A percentile compares a stretch with the other conserved stretches of the same genome.
These are phyloP conservation scores for Tagetes patula DNA, from an alignment of 129 eudicot species.

Conservation along the genomic window DNA sequence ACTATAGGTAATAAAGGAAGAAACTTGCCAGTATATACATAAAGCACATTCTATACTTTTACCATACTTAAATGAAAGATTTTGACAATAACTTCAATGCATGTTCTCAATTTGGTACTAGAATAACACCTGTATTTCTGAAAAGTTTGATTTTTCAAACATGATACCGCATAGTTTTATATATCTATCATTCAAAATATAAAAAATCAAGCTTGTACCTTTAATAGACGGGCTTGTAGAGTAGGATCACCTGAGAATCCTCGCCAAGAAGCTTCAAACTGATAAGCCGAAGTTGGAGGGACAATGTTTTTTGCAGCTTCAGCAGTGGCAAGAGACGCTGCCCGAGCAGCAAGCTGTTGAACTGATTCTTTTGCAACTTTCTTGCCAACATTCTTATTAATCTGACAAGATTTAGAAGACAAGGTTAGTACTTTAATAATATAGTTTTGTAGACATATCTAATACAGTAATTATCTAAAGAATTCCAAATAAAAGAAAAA, in stretches of 20 bases:
- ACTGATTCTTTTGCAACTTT: slow-evolving; percentile 62
- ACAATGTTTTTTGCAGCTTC: slow-evolving; percentile 81
- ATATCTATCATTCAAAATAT: not conserved
- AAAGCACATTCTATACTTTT: too few relatives aligned
- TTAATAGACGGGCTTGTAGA: slow-evolving; percentile 63
- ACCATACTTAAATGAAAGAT: not conserved
- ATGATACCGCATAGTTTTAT: not conserved
- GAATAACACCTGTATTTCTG: not conserved
- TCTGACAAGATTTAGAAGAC: slow-evolving; percentile 35
- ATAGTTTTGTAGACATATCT: not conserved
- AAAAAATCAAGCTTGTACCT: slow-evolving; percentile 41
- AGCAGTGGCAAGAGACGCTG: slow-evolving; percentile 78
- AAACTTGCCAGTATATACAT: too few relatives aligned
- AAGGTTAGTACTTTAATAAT: not conserved
- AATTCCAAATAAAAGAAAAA: not conserved
- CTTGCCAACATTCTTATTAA: slow-evolving; percentile 43
- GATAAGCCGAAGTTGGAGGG: slow-evolving; percentile 84
- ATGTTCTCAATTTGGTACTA: not conserved
- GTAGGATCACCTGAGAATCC: slow-evolving; percentile 79
- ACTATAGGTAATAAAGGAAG: too few relatives aligned
- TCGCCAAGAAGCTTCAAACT: slow-evolving; percentile 92
- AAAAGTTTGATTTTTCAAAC: not conserved
- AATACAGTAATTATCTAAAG: not conserved
- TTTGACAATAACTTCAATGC: not conserved
- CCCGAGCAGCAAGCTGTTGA: slow-evolving; percentile 89